Evolutionary conservation across 768 basidiomycete genomes (phyloP), one percentile per base, ranked within the genome.

Genomic region (Amanita jacksonii): DNA sequence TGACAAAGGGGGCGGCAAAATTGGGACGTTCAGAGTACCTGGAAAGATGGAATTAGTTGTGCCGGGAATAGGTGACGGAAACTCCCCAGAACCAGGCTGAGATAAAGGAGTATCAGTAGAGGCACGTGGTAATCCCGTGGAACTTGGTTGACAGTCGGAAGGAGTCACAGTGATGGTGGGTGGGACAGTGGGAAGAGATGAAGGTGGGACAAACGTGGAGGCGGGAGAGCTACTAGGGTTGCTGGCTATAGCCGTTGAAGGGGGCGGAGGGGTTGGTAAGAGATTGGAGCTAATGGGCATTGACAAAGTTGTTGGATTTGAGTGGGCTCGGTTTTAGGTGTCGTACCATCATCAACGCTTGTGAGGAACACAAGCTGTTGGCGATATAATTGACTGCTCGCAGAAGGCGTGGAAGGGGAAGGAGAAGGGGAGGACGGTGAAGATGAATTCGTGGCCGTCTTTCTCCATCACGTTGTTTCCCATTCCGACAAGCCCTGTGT

Each of bases 381-480:
- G 12, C 31, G 41, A n/a, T 41, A 41, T n/a, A 24, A 6, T 3
- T 41, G 30, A 12, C 18, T 23, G 31, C 16, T 19, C 28, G n/a
- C 39, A 16, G n/a, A 15, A 18, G 39, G 19, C 13, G 38, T 4
- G 23, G 6, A n/a, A n/a, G n/a, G n/a, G n/a, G 39, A 40, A 18
- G 24, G 8, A 8, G 7, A n/a, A 13, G 19, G 22, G 7, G 2
- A 25, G n/a, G 25, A 3, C 12, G 38, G n/a, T 12, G 27, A 5
- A 4, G 15, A 23, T 16, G 47, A 12, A 8, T 48, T 37, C n/a
- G n/a, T n/a, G 16, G 53, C 38, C 22, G 44, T 38, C 2, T 41
- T 8, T 34, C 47, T n/a, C 47, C 33, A 24, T 43, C 39, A 12
- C 27, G 35, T 51, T 47, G 18, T 51, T 50, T 12, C 32, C 37